These are phyloP conservation scores for Teunomyces gatunensis DNA, from an alignment of 805 yeast genomes.

Conservation along the genomic window DNA sequence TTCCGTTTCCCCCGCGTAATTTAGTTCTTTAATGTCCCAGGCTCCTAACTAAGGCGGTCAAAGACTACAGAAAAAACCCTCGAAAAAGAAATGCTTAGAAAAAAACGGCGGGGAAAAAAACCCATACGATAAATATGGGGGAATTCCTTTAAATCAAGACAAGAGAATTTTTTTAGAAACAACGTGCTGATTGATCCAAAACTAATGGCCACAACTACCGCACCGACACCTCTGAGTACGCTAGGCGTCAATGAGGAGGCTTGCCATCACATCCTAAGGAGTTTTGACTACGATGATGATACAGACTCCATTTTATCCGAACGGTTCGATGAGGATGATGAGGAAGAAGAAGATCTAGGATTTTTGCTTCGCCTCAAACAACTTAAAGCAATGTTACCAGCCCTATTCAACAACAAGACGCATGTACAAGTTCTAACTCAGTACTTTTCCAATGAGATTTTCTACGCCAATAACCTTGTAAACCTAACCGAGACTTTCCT, in stretches of 20 bases:
- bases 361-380: neutral
- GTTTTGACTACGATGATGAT: neutral
- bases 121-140: slow-evolving; percentile 1
- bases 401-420: slow-evolving; percentile 3
- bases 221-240: neutral
- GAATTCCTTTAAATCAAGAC: neutral
- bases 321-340: neutral
- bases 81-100: neutral
- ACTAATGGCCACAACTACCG: neutral
- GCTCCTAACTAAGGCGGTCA: neutral
- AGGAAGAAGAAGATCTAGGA: neutral
- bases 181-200: neutral
- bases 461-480: slow-evolving; percentile 12
- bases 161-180: neutral
- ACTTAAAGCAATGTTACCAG: slow-evolving; percentile 7
- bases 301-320: slow-evolving; percentile 1
- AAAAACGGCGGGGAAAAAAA: slow-evolving; percentile 1
- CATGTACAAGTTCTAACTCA: slow-evolving; percentile 4
- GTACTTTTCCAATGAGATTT: slow-evolving; percentile 14
- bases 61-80: neutral
- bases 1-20: neutral
- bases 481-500: slow-evolving; percentile 10
- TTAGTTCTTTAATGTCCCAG: neutral
- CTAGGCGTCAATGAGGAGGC: neutral
- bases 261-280: neutral